These are phyloP conservation scores for Scutellaria galericulata DNA, from an alignment of 257 asterid genomes.

Conservation along the genomic window DNA sequence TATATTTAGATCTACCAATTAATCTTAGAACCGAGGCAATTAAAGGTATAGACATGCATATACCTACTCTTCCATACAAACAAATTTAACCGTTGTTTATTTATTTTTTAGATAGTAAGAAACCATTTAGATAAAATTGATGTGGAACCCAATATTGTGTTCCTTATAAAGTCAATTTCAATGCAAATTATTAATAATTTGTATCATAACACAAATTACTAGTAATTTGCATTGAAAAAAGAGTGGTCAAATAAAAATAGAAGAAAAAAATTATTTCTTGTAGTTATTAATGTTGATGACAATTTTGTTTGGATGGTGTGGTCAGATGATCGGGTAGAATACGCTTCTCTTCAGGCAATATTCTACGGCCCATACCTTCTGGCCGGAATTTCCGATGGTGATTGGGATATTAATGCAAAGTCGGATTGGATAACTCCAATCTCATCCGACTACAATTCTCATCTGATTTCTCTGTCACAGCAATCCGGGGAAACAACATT, in stretches of 20 bases:
- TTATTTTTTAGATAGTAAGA: too few relatives aligned
- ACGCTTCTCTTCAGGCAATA: conserved; percentile 71
- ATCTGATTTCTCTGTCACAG: conserved; percentile 68
- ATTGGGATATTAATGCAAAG: conserved; percentile 65
- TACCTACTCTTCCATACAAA: background rate
- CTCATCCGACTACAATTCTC: conserved; percentile 53
- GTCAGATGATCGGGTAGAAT: conserved; percentile 75
- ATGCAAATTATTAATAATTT: background rate
- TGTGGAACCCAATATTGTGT: too few relatives aligned
- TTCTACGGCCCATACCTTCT: conserved; percentile 93
- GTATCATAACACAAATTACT: too few relatives aligned
- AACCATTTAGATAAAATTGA: too few relatives aligned
- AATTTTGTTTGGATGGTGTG: conserved; percentile 10
- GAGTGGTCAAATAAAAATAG: too few relatives aligned
- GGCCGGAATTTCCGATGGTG: conserved; percentile 68
- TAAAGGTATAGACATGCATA: conserved; percentile 50
- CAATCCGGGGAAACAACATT: conserved; percentile 41
- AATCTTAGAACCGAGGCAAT: conserved; percentile 75
- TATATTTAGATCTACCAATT: conserved; percentile 68
- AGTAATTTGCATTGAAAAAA: too few relatives aligned
- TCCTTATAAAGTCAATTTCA: background rate
- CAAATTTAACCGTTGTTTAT: background rate
- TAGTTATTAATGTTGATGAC: too few relatives aligned
- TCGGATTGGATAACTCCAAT: conserved; percentile 65
- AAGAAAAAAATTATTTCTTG: too few relatives aligned